Evolutionary conservation across 169 alveolate genomes (phyloP).

Genomic region (Cyclospora cayetanensis): DNA sequence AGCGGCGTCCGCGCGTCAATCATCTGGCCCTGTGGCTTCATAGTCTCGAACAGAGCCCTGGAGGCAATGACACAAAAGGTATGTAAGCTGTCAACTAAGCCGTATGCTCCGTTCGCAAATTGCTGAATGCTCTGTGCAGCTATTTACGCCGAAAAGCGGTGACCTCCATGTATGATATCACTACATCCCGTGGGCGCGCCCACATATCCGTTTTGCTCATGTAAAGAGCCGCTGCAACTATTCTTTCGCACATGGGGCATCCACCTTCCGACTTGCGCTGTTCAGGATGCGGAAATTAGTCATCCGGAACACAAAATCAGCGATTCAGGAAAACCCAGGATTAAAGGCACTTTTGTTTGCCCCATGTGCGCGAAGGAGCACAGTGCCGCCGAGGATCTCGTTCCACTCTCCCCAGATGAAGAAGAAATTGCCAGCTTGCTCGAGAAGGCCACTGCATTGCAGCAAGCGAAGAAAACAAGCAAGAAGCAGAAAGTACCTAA

Average conservation of each 20-base stretch:
- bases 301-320: not conserved
- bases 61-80: constrained; percentile 24
- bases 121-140: constrained; percentile 73
- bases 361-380: constrained; percentile 66
- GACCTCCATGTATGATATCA: not conserved
- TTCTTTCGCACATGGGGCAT: no score
- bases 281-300: not conserved
- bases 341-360: constrained; percentile 9
- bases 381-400: constrained; percentile 53
- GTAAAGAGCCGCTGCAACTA: no score
- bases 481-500: not conserved
- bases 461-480: constrained; percentile 56
- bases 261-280: no score
- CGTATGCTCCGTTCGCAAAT: not conserved
- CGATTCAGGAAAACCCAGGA: not conserved
- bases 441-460: constrained; percentile 4
- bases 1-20: constrained; percentile 81
- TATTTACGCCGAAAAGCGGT: not conserved
- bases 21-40: constrained; percentile 74
- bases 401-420: constrained; percentile 69
- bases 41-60: constrained; percentile 79
- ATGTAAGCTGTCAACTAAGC: not conserved
- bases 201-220: not conserved
- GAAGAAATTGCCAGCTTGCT: constrained; percentile 37
- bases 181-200: not conserved